Percentiles rank a stretch among this genome's conserved stretches.
These are phyloP conservation scores for Trichosporon faecale DNA, from an alignment of 1,284 basidiomycete genomes.

Conservation along the genomic window DNA sequence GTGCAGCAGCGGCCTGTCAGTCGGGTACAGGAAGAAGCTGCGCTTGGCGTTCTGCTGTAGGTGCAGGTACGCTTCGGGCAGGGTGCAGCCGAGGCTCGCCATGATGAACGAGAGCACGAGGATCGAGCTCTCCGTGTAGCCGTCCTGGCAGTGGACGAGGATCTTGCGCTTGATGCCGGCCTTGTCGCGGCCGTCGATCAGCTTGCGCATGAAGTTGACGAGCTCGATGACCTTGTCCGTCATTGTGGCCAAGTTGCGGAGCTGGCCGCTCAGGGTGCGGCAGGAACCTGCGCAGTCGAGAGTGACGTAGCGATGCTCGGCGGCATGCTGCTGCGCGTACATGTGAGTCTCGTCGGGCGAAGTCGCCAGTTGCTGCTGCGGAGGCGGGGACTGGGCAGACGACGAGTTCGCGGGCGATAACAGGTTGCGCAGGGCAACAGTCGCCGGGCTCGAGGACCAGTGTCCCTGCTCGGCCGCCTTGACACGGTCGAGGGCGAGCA, in stretches of 20 bases:
- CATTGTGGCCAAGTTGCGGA: conserved; percentile 42
- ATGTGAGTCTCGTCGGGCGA: conserved; percentile 24
- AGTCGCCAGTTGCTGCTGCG: conserved; percentile 19
- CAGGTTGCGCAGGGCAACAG: conserved; percentile 46
- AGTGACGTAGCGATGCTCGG: conserved; percentile 40
- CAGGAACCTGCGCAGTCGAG: conserved; percentile 48
- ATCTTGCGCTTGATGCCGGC: conserved; percentile 38
- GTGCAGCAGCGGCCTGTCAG: conserved; percentile 72
- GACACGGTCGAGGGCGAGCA: conserved; percentile 37
- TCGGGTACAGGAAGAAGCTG: conserved; percentile 87
- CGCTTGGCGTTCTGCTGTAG: conserved; percentile 60
- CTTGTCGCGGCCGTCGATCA: conserved; percentile 44
- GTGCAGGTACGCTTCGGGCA: conserved; percentile 82
- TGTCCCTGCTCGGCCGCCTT: conserved; percentile 20
- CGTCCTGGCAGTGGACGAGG: conserved; percentile 54
- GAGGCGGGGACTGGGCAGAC: conserved; percentile 19
- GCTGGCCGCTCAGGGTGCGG: conserved; percentile 44
- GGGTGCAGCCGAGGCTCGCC: conserved; percentile 63
- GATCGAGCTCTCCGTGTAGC: conserved; percentile 78
- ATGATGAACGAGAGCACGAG: conserved; percentile 85
- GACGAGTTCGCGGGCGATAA: conserved; percentile 31
- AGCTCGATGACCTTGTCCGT: conserved; percentile 47
- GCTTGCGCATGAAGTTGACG: conserved; percentile 45
- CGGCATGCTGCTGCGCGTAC: conserved; percentile 23
- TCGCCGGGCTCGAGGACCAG: conserved; percentile 46